These are phyloP conservation scores for Evernia prunastri DNA, from an alignment of 495 filamentous ascomycete genomes.

Conservation along the genomic window DNA sequence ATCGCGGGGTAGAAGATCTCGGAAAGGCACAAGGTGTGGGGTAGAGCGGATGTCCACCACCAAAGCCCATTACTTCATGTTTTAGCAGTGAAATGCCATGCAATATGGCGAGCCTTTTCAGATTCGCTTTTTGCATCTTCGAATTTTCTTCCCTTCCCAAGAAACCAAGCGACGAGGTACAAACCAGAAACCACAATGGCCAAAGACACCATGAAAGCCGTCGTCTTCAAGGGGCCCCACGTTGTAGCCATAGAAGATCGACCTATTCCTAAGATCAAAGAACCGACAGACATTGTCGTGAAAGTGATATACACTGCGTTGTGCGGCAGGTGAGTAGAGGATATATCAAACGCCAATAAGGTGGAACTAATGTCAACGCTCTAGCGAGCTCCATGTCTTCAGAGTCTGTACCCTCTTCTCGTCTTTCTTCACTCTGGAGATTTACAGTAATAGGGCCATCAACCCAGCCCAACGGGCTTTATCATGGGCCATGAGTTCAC, in stretches of 20 bases:
- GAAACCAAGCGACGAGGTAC: background rate
- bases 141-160: background rate
- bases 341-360: conserved; percentile 1
- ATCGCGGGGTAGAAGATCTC: conserved; percentile 20
- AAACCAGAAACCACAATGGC: conserved; percentile 26
- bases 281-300: conserved; percentile 72
- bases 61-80: conserved; percentile 12
- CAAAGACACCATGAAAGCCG: conserved; percentile 41
- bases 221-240: conserved; percentile 44
- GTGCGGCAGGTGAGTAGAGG: conserved; percentile 70
- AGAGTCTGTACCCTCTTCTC: conserved; percentile 55
- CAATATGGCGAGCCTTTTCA: background rate
- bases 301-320: conserved; percentile 81
- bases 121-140: background rate
- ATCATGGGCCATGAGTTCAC: conserved; percentile 75
- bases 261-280: conserved; percentile 53
- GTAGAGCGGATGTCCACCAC: conserved; percentile 1
- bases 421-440: background rate
- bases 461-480: conserved; percentile 40
- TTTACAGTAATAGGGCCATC: conserved; percentile 20
- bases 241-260: conserved; percentile 45
- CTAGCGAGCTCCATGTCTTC: conserved; percentile 84
- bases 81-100: background rate
- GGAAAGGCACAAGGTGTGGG: conserved; percentile 35
- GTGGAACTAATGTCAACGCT: conserved; percentile 3